Base-by-base conservation (phyloP, 2,329 filamentous ascomycete genomes). In the Neopestalotiopsis sp. region DNA sequence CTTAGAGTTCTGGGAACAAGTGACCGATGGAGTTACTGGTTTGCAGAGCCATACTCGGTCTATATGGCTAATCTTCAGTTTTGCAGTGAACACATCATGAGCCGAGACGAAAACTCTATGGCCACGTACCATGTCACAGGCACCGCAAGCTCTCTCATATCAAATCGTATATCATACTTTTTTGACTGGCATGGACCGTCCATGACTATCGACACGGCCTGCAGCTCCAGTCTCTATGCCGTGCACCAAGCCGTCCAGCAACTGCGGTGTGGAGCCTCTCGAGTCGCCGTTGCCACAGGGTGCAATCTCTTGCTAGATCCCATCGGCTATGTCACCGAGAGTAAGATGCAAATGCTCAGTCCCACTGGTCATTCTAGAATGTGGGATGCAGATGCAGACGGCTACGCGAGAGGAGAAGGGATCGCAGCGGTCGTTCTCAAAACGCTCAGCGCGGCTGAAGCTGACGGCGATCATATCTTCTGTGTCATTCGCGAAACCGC, bases 361-460 rank as follows among this genome's bases (percentile, higher is more conserved):
- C 71, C 73, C 1, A 72, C 74, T 30, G 74, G 76, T 2, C 70
- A 66, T 32, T 81, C 71, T n/a, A 71, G 75, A 17, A 74, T 72
- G n/a, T 83, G 79, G 67, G 83, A 84, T 67, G 69, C 73, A 2
- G 70, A 72, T n/a, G 85, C 82, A 0, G 81, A 86, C 66, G 87
- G 87, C 0, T 89, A 88, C 69, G 85, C 81, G 5, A 78, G 86
- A 3, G 85, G 81, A 0, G 87, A 89, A 68, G 86, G 82, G 0
- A 74, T 81, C 3, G 82, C 74, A 0, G 71, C 78, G 0, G 70
- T 89, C 0, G 70, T 86, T 1, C 69, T 89, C 0, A 88, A 88
- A 75, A 78, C 74, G 0, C 72, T 87, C 0, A 74, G 78, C 0
- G 76, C 80, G 28, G 86, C 86, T 0, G n/a, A 87, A 0, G 72